Base-by-base conservation (phyloP, 495 filamentous ascomycete species). In the Aspergillus homomorphus region DNA sequence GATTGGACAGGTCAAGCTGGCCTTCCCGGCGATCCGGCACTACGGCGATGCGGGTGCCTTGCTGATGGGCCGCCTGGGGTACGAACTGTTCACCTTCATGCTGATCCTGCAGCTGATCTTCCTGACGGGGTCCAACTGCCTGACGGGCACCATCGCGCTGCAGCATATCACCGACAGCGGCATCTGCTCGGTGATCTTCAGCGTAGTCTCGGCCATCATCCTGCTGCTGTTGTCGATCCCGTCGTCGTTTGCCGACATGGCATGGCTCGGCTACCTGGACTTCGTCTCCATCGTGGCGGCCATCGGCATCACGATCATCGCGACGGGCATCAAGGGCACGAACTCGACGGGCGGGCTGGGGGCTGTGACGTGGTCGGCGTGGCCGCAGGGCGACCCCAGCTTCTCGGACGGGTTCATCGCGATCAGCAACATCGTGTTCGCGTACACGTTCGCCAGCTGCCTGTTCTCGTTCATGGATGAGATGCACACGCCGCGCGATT, bases 381-480 rank as follows among this genome's bases (percentile, higher is more conserved):
- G 68, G 71, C 71, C 72, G 30, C 62, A 66, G 53, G 53, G 62
- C 12, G 66, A 60, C 23, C 68, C 62, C 43, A 68, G 56, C 43
- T 75, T 75, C 56, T 61, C 64, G n/a, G 65, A 69, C 12, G 72
- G 57, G 14, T 75, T 89, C 63, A 81, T 86, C 55, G 82, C 84
- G 15, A 73, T 88, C 49, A 80, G 81, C 53, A 89, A 90, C 76
- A 88, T 89, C 52, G 78, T 87, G 58, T 87, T 91, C 64, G 86
- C 88, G 54, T 75, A 73, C 78, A 71, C 69, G 45, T 88, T 82
- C 65, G 87, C 73, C 73, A 85, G 80, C 68, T 87, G 73, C 79
- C 86, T 76, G 80, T 88, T 89, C 72, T 81, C 76, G 38, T 87
- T 91, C 73, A 87, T 88, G 75, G 79, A 84, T 54, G 88, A 91